phyloP scores from a whole-genome alignment of 2,329 filamentous ascomycete species.

The Periconia sp. region DNA sequence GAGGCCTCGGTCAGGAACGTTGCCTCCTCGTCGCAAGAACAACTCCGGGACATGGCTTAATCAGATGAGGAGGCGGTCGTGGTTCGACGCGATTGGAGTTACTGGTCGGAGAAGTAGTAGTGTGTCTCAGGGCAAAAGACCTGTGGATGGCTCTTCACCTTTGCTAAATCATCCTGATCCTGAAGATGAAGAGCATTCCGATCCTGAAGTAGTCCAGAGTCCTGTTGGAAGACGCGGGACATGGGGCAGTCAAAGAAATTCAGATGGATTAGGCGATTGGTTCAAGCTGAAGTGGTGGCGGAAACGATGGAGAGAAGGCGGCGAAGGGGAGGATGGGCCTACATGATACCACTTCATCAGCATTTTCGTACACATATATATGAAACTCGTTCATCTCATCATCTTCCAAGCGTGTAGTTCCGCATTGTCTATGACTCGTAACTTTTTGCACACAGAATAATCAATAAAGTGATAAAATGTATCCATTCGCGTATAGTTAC shows the following conservation, averaged over 20 bases:
- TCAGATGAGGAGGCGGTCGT: slow-evolving; percentile 44
- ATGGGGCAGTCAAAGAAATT: slow-evolving; percentile 30
- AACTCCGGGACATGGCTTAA: slow-evolving; percentile 38
- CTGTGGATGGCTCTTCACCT: slow-evolving; percentile 26
- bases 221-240: slow-evolving; percentile 27
- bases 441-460: too few species aligned
- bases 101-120: slow-evolving; percentile 27
- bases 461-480: too few species aligned
- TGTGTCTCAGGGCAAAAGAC: slow-evolving; percentile 36
- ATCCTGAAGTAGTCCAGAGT: slow-evolving; percentile 26
- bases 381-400: not conserved
- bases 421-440: too few species aligned
- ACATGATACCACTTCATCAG: slow-evolving; percentile 7
- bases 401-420: too few species aligned
- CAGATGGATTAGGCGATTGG: slow-evolving; percentile 42
- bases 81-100: slow-evolving; percentile 38
- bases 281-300: slow-evolving; percentile 47
- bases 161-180: slow-evolving; percentile 35
- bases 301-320: slow-evolving; percentile 40
- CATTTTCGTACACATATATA: not conserved
- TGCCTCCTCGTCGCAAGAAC: slow-evolving; percentile 35
- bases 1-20: slow-evolving; percentile 40
- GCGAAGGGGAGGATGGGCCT: slow-evolving; percentile 9
- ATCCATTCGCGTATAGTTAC: too few species aligned
- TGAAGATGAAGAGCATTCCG: slow-evolving; percentile 37